These are phyloP conservation scores for Apophysomyces ossiformis DNA, from an alignment of 371 early-diverging fungal species.

Conservation along the genomic window DNA sequence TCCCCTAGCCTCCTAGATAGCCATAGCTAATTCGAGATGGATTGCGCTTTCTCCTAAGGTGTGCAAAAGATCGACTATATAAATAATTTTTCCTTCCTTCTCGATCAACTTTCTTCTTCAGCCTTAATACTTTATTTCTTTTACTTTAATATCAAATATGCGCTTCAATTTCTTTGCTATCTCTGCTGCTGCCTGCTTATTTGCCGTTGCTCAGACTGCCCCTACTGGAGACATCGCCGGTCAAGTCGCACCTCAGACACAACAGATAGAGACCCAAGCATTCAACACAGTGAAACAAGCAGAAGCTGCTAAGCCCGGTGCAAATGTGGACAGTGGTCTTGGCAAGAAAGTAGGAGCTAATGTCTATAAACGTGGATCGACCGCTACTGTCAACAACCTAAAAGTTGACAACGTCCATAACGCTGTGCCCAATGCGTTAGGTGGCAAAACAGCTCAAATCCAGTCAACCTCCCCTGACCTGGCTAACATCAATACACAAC, in stretches of 20 bases:
- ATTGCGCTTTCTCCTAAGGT: background rate
- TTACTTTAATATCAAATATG: constrained; percentile 7
- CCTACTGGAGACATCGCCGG: constrained; percentile 10
- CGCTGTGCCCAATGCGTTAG: background rate
- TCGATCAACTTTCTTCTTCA: background rate
- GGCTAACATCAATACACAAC: background rate
- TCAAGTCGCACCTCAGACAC: background rate
- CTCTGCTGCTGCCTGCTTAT: constrained; percentile 16
- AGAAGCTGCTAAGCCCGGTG: background rate
- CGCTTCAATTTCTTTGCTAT: constrained; percentile 19
- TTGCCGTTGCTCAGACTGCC: constrained; percentile 19
- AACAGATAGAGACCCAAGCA: background rate
- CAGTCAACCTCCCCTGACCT: background rate
- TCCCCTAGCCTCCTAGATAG: background rate
- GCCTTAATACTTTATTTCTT: background rate
- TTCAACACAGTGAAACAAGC: background rate
- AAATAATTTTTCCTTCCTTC: background rate
- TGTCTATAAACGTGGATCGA: background rate
- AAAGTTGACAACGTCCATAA: background rate
- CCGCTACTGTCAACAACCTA: background rate
- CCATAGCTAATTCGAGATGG: background rate
- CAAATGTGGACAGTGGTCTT: background rate
- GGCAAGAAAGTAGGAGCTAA: background rate
- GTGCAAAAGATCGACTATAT: background rate
- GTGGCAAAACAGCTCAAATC: background rate